Evolutionary conservation across 2,329 filamentous ascomycete genomes (phyloP).

Genomic region (Emericellopsis cladophorae): DNA sequence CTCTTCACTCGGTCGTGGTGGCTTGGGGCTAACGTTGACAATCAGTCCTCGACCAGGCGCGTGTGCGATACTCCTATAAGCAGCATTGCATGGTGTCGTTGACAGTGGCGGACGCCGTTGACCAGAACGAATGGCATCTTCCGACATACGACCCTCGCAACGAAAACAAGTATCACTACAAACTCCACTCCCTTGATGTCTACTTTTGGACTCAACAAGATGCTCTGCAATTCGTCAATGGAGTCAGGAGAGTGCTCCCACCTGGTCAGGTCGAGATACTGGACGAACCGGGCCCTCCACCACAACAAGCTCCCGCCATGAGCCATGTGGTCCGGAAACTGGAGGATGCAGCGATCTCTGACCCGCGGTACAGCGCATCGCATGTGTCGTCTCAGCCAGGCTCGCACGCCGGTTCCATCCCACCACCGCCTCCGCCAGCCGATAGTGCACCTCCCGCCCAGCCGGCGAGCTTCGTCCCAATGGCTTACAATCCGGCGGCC

Average conservation of each 20-base stretch:
- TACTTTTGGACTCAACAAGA: slow-evolving; percentile 72
- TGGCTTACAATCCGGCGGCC: slow-evolving; percentile 70
- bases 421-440: slow-evolving; percentile 9
- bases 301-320: slow-evolving; percentile 32
- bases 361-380: slow-evolving; percentile 31
- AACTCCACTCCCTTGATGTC: slow-evolving; percentile 61
- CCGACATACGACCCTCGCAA: slow-evolving; percentile 60
- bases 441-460: slow-evolving; percentile 6
- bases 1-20: neutral
- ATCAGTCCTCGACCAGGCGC: slow-evolving; percentile 51
- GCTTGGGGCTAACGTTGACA: slow-evolving; percentile 5
- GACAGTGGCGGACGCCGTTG: slow-evolving; percentile 41
- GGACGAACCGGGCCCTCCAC: slow-evolving; percentile 45
- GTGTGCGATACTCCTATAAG: slow-evolving; percentile 59
- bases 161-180: slow-evolving; percentile 69
- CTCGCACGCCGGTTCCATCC: neutral
- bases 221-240: slow-evolving; percentile 57
- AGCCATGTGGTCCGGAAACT: slow-evolving; percentile 63
- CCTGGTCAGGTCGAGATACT: slow-evolving; percentile 46
- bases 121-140: slow-evolving; percentile 59
- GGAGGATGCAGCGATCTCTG: slow-evolving; percentile 56
- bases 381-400: slow-evolving; percentile 7
- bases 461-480: slow-evolving; percentile 42
- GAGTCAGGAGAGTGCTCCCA: slow-evolving; percentile 52
- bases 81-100: slow-evolving; percentile 61